Evolutionary conservation across 202 grass and related monocot species (phyloP), one percentile per base, ranked within the genome.

Genomic region (Digitaria exilis): DNA sequence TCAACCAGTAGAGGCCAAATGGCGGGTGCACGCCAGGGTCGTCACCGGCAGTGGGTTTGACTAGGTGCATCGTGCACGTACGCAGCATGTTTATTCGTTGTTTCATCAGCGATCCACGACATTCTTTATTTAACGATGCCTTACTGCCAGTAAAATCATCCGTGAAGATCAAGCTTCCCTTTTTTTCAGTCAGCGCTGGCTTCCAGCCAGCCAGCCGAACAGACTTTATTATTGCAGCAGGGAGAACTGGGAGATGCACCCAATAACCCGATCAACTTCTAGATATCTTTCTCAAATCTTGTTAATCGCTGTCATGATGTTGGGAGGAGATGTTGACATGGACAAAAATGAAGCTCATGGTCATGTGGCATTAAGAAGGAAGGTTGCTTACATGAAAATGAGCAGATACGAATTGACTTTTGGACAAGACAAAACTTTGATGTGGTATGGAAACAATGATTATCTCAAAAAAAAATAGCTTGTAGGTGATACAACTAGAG

Each of bases 321-420:
- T 75, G 65, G 44, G 34, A 54, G 39, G 22, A 28, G 70, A 75
- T 21, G 81, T 55, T 12, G 70, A 65, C 81, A 54, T 43, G 22
- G 10, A 72, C 19, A 75, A 75, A 75, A 42, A 58, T 30, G 17
- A 55, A 54, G 32, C 72, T 65, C 24, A 55, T 29, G 49, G 9
- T 21, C 45, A 74, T 35, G 29, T 82, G 52, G 67, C 29, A 28
- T 12, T 18, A 82, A 50, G n/a, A n/a, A n/a, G n/a, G 5, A 37
- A 46, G 48, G 19, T 8, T 42, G 4, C 5, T 42, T 1, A 21
- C 22, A 42, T 74, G 43, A 64, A 29, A 12, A 39, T 52, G 69
- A 73, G 9, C 35, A 26, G 49, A 39, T 28, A n/a, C n/a, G 57
- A 51, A 32, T 16, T 29, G 57, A 83, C 56, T 49, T 37, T 12